Conservation (phyloP, 768 basidiomycete species). For the Hypholoma fasciculare region DNA sequence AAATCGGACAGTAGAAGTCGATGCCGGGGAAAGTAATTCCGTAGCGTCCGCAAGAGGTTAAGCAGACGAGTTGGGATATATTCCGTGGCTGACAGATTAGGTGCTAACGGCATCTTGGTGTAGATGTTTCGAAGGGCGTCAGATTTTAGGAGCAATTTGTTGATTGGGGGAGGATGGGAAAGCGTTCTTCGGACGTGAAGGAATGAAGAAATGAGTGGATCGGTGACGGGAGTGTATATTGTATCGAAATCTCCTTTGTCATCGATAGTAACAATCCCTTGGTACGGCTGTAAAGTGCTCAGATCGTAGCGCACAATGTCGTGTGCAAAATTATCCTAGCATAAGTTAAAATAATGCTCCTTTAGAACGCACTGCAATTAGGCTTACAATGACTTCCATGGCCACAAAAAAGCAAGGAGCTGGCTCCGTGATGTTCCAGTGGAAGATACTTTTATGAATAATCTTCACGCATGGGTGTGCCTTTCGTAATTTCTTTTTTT, state of each 20-base stretch:
- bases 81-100: slow-evolving; percentile 86
- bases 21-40: slow-evolving; percentile 86
- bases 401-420: slow-evolving; percentile 93
- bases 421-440: slow-evolving; percentile 72
- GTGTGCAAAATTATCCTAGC: slow-evolving; percentile 91
- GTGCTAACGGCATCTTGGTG: slow-evolving; percentile 77
- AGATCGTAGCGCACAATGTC: slow-evolving; percentile 92
- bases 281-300: slow-evolving; percentile 75
- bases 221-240: slow-evolving; percentile 80
- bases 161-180: slow-evolving; percentile 57
- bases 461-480: slow-evolving; percentile 70
- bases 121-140: slow-evolving; percentile 64
- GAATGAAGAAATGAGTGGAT: slow-evolving; percentile 81
- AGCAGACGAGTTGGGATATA: slow-evolving; percentile 92
- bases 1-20: slow-evolving; percentile 96
- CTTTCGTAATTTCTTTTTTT: slow-evolving; percentile 62
- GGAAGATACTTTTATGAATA: slow-evolving; percentile 79
- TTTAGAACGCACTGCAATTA: not conserved
- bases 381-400: slow-evolving; percentile 90
- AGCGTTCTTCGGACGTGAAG: slow-evolving; percentile 66
- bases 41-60: slow-evolving; percentile 78
- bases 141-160: slow-evolving; percentile 53
- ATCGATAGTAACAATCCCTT: slow-evolving; percentile 81
- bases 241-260: slow-evolving; percentile 79
- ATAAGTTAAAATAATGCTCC: slow-evolving; percentile 25